Evolutionary conservation across 495 filamentous ascomycete genomes (phyloP).

Genomic region (Letharia columbiana): DNA sequence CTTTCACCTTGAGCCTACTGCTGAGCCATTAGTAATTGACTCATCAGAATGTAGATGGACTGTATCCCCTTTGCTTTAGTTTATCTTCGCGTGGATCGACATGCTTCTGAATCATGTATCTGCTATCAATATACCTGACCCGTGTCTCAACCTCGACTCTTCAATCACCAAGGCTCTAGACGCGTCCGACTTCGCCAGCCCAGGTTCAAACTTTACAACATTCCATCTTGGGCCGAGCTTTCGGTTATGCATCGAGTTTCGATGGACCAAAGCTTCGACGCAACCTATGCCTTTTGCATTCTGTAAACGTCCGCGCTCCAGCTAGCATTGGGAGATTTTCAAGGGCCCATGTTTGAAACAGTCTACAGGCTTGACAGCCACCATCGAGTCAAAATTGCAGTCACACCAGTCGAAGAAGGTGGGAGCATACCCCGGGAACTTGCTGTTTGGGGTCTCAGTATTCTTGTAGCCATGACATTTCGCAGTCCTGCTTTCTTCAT

Average conservation of each 20-base stretch:
- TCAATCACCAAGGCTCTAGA: neutral
- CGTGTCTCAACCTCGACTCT: neutral
- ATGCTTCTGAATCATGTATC: neutral
- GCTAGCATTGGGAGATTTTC: neutral
- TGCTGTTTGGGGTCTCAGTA: neutral
- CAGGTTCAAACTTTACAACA: neutral
- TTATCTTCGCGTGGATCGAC: too few relatives aligned
- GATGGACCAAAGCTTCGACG: neutral
- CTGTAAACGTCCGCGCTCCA: neutral
- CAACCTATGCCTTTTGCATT: neutral
- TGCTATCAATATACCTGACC: neutral
- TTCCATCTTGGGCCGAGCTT: neutral
- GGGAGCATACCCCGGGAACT: neutral
- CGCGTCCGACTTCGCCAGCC: neutral
- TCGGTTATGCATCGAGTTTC: neutral
- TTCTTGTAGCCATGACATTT: neutral
- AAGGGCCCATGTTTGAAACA: neutral
- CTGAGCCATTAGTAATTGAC: too few relatives aligned
- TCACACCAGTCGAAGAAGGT: neutral
- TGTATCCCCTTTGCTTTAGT: too few relatives aligned
- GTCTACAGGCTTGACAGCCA: neutral
- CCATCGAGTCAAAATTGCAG: neutral
- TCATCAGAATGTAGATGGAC: too few relatives aligned
- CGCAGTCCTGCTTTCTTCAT: neutral
- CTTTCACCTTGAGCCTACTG: too few relatives aligned